These are phyloP conservation scores for Eucalyptus grandis DNA, from an alignment of 345 rosid species.

Conservation along the genomic window DNA sequence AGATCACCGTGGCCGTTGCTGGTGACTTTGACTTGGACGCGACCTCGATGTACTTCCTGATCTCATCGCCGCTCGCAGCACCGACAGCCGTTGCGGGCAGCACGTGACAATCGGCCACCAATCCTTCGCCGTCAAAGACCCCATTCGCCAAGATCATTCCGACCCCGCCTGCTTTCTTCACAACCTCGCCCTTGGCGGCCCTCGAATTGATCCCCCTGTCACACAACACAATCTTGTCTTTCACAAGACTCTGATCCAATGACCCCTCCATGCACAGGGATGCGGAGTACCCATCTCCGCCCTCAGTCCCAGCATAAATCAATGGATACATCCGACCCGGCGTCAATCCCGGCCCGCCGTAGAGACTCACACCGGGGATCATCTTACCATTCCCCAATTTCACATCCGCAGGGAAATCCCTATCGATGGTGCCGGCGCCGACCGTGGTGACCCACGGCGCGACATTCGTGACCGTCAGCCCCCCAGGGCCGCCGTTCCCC, in stretches of 20 bases:
- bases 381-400: conserved; percentile 55
- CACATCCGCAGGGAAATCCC: conserved; percentile 78
- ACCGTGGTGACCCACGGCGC: conserved; percentile 84
- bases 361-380: conserved; percentile 57
- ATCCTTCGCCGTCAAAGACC: conserved; percentile 79
- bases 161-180: conserved; percentile 65
- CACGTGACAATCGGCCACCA: conserved; percentile 88
- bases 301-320: conserved; percentile 62
- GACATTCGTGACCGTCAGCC: conserved; percentile 67
- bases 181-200: conserved; percentile 82
- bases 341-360: conserved; percentile 46
- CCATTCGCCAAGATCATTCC: conserved; percentile 94
- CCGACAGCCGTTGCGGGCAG: conserved; percentile 78
- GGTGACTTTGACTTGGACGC: conserved; percentile 28
- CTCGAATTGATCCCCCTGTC: conserved; percentile 86
- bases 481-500: conserved; percentile 92
- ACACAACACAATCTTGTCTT: conserved; percentile 71
- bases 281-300: conserved; percentile 61
- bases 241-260: conserved; percentile 42
- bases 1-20: conserved; percentile 63
- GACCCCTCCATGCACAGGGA: conserved; percentile 83
- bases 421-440: conserved; percentile 81
- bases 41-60: conserved; percentile 43
- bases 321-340: conserved; percentile 53
- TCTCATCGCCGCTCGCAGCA: conserved; percentile 52